Evolutionary conservation across 495 filamentous ascomycete species (phyloP), one percentile per base, ranked within the genome.

Genomic region (Staphylotrichum tortipilum): DNA sequence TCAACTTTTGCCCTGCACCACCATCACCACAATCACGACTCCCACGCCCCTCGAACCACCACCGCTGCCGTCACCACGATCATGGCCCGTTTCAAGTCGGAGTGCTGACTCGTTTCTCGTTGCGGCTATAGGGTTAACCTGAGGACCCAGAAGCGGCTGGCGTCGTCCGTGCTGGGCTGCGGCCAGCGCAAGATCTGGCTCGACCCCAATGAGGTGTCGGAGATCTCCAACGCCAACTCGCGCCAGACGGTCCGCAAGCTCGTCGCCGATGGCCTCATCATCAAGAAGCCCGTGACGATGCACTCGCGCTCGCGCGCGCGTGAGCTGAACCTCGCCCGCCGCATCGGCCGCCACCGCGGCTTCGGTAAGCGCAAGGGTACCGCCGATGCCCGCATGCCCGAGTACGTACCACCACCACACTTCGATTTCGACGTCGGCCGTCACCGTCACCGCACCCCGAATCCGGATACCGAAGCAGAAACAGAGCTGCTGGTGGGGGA

Each of bases 311-410:
- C 86, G 55, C 85, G 94, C 62, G 91, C 92, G 67, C 86, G 92
- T 62, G 87, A 88, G 69, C 78, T 97, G 68, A 88, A 82, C 69
- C 84, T 83, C 53, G 87, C 92, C 68, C 82, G 89, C 73, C 78
- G 90, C 58, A 86, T 89, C 67, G 92, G 92, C 61, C 82, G 92
- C 78, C 92, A 99, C 80, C 84, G 91, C 62, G 92, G 92, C 68
- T 91, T 94, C 76, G 92, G 92, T 84, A 99, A 99, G 88, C 86
- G 92, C 73, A 97, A 97, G 90, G 92, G 92, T 95, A 97, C 92
- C 69, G 88, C 88, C 72, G 89, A 99, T 71, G 91, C 92, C 71
- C 87, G 92, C 80, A 99, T 99, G 92, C 92, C 92, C 65, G 85
- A 83, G 88, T 94, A 87, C 69, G 86, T 74, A 50, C 52, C 30